Conservation (phyloP, 1,139 yeast species). For the Wickerhamomyces sp. region DNA sequence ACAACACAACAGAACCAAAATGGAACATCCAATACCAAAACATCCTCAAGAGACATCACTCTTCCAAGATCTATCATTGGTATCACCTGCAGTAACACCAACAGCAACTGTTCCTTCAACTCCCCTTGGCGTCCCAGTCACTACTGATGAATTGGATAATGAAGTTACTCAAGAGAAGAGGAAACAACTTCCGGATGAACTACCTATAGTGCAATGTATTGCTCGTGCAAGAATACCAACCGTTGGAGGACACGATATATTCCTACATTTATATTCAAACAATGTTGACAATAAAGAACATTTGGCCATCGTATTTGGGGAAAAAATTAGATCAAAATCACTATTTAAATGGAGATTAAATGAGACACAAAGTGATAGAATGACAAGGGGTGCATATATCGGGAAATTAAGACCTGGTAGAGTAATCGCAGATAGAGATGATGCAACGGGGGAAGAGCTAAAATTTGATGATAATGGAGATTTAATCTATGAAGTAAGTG, state of each 20-base stretch:
- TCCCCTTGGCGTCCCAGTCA: slow-evolving; percentile 25
- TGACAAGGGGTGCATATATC: slow-evolving; percentile 95
- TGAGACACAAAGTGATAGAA: slow-evolving; percentile 87
- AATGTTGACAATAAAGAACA: slow-evolving; percentile 90
- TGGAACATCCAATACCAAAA: slow-evolving; percentile 4
- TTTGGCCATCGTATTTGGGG: slow-evolving; percentile 95
- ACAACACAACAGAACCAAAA: not conserved
- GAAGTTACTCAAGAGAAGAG: slow-evolving; percentile 22
- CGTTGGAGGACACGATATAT: slow-evolving; percentile 89
- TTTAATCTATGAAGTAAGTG: slow-evolving; percentile 40
- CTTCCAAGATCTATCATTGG: slow-evolving; percentile 7
- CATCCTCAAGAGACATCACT: not conserved
- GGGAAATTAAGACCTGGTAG: slow-evolving; percentile 90
- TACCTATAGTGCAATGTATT: slow-evolving; percentile 80
- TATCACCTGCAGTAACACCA: slow-evolving; percentile 9
- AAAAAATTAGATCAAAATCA: slow-evolving; percentile 73
- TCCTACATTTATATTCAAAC: slow-evolving; percentile 82
- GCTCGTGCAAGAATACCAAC: slow-evolving; percentile 94
- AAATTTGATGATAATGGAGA: slow-evolving; percentile 49
- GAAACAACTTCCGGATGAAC: slow-evolving; percentile 28
- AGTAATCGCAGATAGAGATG: slow-evolving; percentile 59
- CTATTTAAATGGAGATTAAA: slow-evolving; percentile 56
- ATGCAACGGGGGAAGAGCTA: slow-evolving; percentile 34
- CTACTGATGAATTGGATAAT: slow-evolving; percentile 11
- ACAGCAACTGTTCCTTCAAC: slow-evolving; percentile 18